Percentiles rank a stretch among this genome's conserved stretches.
Evolutionary conservation across 768 basidiomycete genomes (phyloP).

Genomic region (Cyclocybe cylindracea): DNA sequence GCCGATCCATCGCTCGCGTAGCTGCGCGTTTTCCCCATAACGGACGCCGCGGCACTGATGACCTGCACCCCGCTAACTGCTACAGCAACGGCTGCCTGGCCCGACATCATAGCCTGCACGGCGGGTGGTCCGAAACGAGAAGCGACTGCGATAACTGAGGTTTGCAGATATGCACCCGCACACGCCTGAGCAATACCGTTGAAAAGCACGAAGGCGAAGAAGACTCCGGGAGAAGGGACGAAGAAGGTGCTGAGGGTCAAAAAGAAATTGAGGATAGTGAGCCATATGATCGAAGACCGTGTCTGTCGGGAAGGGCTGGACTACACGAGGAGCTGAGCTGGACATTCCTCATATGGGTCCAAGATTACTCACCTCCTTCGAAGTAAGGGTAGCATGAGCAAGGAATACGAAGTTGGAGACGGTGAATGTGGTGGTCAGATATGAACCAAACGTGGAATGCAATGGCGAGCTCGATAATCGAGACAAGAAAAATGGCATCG

Average conservation of each 20-base stretch:
- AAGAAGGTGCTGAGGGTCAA: conserved; percentile 71
- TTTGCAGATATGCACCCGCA: conserved; percentile 75
- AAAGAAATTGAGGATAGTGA: conserved; percentile 55
- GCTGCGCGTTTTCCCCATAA: conserved; percentile 43
- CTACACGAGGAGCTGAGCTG: conserved; percentile 32
- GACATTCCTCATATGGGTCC: conserved; percentile 2
- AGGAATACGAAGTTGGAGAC: conserved; percentile 68
- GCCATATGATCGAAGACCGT: conserved; percentile 48
- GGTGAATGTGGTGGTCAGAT: conserved; percentile 64
- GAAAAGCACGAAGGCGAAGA: conserved; percentile 67
- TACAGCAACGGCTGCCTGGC: conserved; percentile 85
- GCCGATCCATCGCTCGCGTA: conserved; percentile 43
- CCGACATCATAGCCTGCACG: conserved; percentile 77
- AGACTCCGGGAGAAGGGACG: conserved; percentile 48
- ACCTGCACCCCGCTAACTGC: conserved; percentile 79
- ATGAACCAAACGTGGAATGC: conserved; percentile 62
- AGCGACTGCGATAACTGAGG: conserved; percentile 77
- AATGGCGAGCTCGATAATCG: conserved; percentile 63
- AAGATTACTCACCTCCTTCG: conserved; percentile 56
- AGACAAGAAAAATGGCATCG: conserved; percentile 78
- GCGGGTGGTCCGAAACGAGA: conserved; percentile 75
- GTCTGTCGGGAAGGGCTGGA: conserved; percentile 60
- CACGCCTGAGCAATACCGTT: conserved; percentile 60
- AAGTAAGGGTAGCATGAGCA: conserved; percentile 70
- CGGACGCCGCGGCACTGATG: conserved; percentile 57